phyloP scores from a whole-genome alignment of 1,284 basidiomycete species.

The Sanghuangporus weigelae region DNA sequence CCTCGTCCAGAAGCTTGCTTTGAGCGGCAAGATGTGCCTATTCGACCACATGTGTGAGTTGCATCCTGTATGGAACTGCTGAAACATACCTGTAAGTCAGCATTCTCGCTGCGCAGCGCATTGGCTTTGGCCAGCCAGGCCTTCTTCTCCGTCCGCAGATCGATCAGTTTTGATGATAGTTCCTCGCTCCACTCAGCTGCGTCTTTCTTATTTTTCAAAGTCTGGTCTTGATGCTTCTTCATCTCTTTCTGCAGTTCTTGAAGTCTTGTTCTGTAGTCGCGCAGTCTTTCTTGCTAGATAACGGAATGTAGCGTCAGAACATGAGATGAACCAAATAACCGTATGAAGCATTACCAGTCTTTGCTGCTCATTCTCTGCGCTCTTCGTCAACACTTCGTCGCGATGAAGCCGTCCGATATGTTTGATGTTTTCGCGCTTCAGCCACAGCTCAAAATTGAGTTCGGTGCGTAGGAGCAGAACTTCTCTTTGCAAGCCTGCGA shows the following conservation, averaged over 20 bases:
- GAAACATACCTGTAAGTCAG: conserved; percentile 51
- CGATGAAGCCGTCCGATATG: conserved; percentile 75
- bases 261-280: conserved; percentile 65
- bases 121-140: conserved; percentile 59
- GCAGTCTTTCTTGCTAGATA: conserved; percentile 66
- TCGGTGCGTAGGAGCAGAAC: conserved; percentile 69
- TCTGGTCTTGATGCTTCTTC: conserved; percentile 58
- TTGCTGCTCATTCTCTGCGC: conserved; percentile 74
- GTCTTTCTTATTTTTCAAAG: conserved; percentile 56
- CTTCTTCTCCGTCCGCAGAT: conserved; percentile 64
- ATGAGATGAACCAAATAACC: not conserved
- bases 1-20: conserved; percentile 56
- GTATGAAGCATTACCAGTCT: conserved; percentile 36
- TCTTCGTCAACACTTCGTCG: conserved; percentile 64
- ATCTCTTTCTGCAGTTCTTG: conserved; percentile 56
- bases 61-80: not conserved
- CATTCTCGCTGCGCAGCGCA: conserved; percentile 54
- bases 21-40: conserved; percentile 68
- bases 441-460: conserved; percentile 78
- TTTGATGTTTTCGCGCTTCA: conserved; percentile 69
- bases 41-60: not conserved
- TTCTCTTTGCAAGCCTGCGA: conserved; percentile 68
- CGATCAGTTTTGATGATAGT: conserved; percentile 59
- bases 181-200: conserved; percentile 71
- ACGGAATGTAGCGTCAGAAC: not conserved